phyloP scores from a whole-genome alignment of 345 rosid genomes.

The Hibiscus mutabilis region DNA sequence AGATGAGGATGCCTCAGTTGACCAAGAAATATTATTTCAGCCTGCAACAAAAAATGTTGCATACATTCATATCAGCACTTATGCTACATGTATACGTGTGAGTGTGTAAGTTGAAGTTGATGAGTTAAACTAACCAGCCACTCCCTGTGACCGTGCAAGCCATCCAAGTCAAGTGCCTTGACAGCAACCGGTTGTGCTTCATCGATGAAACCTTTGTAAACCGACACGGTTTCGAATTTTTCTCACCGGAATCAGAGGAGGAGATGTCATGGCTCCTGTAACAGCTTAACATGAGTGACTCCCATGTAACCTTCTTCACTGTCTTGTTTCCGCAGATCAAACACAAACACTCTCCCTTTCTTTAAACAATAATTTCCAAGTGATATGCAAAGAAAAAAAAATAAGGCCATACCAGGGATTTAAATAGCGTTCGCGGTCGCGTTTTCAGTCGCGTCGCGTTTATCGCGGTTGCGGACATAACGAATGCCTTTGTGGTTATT shows the following conservation, averaged over 20 bases:
- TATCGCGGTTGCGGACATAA: too few relatives aligned
- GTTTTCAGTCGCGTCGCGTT: too few relatives aligned
- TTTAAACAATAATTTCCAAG: not conserved
- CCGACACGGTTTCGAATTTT: constrained; percentile 31
- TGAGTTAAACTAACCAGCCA: constrained; percentile 53
- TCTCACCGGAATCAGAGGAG: not conserved
- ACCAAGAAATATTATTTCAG: constrained; percentile 76
- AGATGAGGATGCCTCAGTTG: constrained; percentile 63
- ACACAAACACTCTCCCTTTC: not conserved
- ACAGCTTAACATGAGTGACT: constrained; percentile 11
- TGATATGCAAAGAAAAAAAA: not conserved
- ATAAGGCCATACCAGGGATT: too few relatives aligned
- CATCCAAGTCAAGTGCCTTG: constrained; percentile 59
- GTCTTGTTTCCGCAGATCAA: not conserved
- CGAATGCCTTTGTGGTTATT: too few relatives aligned
- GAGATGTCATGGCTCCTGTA: not conserved
- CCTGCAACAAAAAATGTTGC: constrained; percentile 32
- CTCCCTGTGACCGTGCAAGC: constrained; percentile 73
- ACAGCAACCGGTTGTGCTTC: constrained; percentile 74
- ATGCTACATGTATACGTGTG: not conserved
- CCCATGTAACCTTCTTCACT: constrained; percentile 3
- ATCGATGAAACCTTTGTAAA: constrained; percentile 62
- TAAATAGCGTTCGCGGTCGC: too few relatives aligned
- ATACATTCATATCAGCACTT: not conserved
- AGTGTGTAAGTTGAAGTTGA: not conserved